These are phyloP conservation scores for Kingdonia uniflora DNA, from an alignment of 164 flowering plant genomes.

Conservation along the genomic window DNA sequence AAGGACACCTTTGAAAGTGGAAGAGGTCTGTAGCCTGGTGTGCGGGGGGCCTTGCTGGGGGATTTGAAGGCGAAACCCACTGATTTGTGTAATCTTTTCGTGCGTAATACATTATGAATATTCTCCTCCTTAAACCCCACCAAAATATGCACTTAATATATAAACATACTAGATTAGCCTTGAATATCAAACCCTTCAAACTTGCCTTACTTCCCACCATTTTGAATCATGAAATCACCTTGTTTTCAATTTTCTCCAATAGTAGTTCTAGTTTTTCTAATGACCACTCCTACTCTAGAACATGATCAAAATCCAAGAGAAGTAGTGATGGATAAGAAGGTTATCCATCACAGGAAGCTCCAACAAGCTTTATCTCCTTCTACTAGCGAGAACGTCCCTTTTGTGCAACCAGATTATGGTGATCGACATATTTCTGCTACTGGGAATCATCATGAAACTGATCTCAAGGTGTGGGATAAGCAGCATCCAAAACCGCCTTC, in stretches of 20 bases:
- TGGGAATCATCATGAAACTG: constrained; percentile 6
- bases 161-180: no score
- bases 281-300: neutral
- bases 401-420: constrained; percentile 9
- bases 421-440: neutral
- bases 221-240: constrained; percentile 1
- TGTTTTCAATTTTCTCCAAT: neutral
- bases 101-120: no score
- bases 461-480: constrained; percentile 7
- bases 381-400: neutral
- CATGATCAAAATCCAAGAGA: neutral
- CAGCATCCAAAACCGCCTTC: constrained; percentile 9
- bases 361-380: constrained; percentile 8
- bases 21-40: no score
- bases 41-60: no score
- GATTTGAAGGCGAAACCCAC: no score
- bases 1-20: no score
- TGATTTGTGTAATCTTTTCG: no score
- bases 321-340: neutral
- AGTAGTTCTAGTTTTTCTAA: constrained; percentile 1
- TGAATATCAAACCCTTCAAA: no score
- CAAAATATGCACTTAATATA: no score
- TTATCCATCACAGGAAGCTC: constrained; percentile 2
- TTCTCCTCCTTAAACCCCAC: no score
- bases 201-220: no score